Evolutionary conservation across 1,284 basidiomycete species (phyloP).

Genomic region (Ceratobasidium sp.): DNA sequence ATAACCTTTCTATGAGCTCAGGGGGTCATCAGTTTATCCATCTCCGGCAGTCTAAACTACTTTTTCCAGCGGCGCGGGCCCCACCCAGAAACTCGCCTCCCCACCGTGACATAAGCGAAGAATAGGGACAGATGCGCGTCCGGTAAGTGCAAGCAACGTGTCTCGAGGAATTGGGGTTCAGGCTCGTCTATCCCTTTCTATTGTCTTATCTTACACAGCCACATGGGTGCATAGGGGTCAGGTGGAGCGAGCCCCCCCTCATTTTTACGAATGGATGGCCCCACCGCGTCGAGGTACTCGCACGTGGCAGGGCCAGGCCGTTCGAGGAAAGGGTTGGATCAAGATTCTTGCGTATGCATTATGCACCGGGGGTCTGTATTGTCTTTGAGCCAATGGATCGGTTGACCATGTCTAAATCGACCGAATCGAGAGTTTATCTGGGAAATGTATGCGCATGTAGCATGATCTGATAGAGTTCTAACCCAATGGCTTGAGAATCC

Average conservation of each 20-base stretch:
- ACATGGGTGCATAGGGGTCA: slow-evolving; percentile 11
- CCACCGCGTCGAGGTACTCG: slow-evolving; percentile 2
- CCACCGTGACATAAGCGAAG: slow-evolving; percentile 6
- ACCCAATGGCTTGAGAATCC: neutral
- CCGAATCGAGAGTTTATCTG: neutral
- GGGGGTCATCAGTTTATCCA: neutral
- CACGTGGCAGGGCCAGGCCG: neutral
- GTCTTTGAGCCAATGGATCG: neutral
- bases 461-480: neutral
- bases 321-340: slow-evolving; percentile 7
- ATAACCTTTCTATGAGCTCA: slow-evolving; percentile 4
- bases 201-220: slow-evolving; percentile 13
- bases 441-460: slow-evolving; percentile 3
- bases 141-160: neutral
- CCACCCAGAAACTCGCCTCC: neutral
- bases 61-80: slow-evolving; percentile 1
- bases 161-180: slow-evolving; percentile 13
- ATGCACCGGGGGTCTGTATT: neutral
- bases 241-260: slow-evolving; percentile 14
- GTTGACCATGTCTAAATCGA: slow-evolving; percentile 11
- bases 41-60: neutral
- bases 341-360: neutral
- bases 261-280: neutral
- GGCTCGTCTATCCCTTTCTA: neutral
- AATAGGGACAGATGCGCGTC: neutral